Percentiles rank a stretch among this genome's conserved stretches.
phyloP scores from a whole-genome alignment of 2,329 filamentous ascomycete species.

The Annulohypoxylon truncatum region DNA sequence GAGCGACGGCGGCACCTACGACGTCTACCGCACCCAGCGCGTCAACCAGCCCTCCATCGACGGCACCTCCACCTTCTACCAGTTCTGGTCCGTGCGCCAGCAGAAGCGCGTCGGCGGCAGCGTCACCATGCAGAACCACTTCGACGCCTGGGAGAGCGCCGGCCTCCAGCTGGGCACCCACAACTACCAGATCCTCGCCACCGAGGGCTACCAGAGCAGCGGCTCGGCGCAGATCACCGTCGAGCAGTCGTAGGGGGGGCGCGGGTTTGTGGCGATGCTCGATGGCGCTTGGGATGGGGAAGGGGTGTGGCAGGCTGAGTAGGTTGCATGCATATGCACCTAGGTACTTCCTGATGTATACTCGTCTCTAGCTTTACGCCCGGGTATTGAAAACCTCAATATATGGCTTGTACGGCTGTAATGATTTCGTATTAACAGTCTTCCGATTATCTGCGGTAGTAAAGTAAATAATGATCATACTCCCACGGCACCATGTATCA shows the following conservation, averaged over 20 bases:
- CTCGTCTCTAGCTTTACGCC: conserved; percentile 1
- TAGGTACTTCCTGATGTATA: conserved; percentile 18
- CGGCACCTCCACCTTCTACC: conserved; percentile 57
- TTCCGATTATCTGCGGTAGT: too few relatives aligned
- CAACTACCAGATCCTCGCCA: conserved; percentile 53
- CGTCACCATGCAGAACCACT: conserved; percentile 52
- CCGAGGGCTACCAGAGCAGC: conserved; percentile 58
- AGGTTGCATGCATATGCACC: neutral
- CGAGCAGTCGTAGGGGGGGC: conserved; percentile 30
- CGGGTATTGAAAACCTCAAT: conserved; percentile 1
- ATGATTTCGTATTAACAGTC: too few relatives aligned
- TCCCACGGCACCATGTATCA: too few relatives aligned
- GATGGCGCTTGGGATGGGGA: neutral
- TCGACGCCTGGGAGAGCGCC: conserved; percentile 49
- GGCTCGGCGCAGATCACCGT: conserved; percentile 56
- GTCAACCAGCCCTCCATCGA: conserved; percentile 59
- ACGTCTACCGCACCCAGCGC: conserved; percentile 52
- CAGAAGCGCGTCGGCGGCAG: conserved; percentile 58
- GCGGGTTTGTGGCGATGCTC: neutral
- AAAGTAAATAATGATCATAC: too few relatives aligned
- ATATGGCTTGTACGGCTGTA: conserved; percentile 1
- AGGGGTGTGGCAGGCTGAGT: conserved; percentile 3
- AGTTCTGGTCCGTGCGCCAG: conserved; percentile 64
- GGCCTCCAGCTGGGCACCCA: conserved; percentile 51
- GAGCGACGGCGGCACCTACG: conserved; percentile 51